Base-by-base conservation (phyloP, 108 stramenopile genomes). In the Discostella stelligeroides region DNA sequence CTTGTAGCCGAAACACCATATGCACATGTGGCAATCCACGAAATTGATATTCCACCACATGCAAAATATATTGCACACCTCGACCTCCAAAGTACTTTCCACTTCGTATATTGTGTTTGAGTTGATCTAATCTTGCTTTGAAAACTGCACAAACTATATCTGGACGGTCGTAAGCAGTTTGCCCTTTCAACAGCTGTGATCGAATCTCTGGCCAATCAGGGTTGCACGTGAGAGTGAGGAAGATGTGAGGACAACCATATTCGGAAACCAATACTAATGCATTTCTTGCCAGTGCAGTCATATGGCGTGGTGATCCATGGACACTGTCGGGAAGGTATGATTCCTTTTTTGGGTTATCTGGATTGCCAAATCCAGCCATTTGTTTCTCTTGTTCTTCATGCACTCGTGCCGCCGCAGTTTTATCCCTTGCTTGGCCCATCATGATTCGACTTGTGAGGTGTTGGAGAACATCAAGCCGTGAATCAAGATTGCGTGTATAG, bases 321-420 rank as follows among this genome's bases (percentile, higher is more conserved):
- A 47, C 46, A 47, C 46, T 47, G 46, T 18, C 20, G n/a, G 46
- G 46, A 8, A 47, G 46, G 10, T 47, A 47, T 47, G 46, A 47
- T 47, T 47, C 46, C 3, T 47, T 10, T 18, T 47, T 47, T 4
- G 46, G 46, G 4, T 4, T 8, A 47, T 47, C 46, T 3, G 20
- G n/a, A n/a, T n/a, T n/a, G n/a, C n/a, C n/a, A n/a, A n/a, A 47
- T 47, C 46, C 46, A 47, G 46, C 46, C 4, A 2, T 18, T 18
- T 8, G 46, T 8, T 2, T 8, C 17, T 47, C 46, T 18, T 47
- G 46, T 4, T 4, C 4, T 47, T 47, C 46, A 18, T 47, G 46
- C n/a, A n/a, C n/a, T 18, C 17, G 3, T 18, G 20, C n/a, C 4
- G 3, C 4, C n/a, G n/a, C 46, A 47, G 4, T 18, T 18, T 4